phyloP scores from a whole-genome alignment of 2,329 filamentous ascomycete genomes.

The Trichoderma semiorbis region DNA sequence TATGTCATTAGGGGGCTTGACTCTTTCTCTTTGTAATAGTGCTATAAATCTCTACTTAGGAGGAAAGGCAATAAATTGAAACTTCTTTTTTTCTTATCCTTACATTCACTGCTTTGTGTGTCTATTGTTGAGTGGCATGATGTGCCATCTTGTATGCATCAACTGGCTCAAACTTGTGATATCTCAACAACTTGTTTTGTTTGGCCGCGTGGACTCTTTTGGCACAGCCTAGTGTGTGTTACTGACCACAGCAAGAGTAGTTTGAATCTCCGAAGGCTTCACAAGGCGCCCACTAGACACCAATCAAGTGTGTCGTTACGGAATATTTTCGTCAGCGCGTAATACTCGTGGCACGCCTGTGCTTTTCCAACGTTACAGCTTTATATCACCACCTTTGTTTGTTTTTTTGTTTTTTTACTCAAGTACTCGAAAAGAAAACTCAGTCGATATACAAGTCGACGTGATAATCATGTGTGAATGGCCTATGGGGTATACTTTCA shows the following conservation, averaged over 20 bases:
- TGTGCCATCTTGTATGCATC: not conserved
- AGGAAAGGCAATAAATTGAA: conserved; percentile 11
- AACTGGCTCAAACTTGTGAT: not conserved
- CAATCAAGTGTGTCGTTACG: not conserved
- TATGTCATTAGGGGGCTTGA: not conserved
- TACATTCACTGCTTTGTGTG: not conserved
- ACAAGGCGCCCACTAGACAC: not conserved
- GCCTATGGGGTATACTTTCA: not conserved
- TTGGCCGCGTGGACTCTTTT: not conserved
- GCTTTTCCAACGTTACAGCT: not conserved
- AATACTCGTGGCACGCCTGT: not conserved
- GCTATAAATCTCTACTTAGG: not conserved
- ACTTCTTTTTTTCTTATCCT: not conserved
- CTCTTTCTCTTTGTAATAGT: not conserved
- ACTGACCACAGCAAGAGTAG: not conserved
- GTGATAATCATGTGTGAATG: not conserved
- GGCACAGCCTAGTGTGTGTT: not conserved
- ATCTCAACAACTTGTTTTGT: not conserved
- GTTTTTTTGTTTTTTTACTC: not conserved
- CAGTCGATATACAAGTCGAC: not conserved
- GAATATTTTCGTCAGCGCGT: conserved; percentile 5
- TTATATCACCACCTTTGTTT: not conserved
- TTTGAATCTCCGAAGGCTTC: conserved; percentile 1
- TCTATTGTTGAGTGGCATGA: not conserved
- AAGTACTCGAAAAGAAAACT: not conserved